A percentile compares a stretch with the other conserved stretches of the same genome.
Conservation (phyloP, 2,329 filamentous ascomycete species). For the Fusarium heterosporum region DNA sequence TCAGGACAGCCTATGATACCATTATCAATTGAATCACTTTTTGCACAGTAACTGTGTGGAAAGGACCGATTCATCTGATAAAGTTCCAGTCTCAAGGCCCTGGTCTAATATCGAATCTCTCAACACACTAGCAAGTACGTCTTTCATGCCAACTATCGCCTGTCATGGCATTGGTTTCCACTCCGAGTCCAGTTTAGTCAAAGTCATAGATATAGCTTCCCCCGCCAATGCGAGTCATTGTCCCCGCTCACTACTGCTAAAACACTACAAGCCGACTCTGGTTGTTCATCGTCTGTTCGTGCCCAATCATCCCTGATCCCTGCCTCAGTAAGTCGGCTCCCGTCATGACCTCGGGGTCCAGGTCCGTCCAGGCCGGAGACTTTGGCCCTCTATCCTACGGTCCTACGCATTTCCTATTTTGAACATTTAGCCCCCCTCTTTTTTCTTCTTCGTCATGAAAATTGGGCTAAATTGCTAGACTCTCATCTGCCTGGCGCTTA, state of each 20-base stretch:
- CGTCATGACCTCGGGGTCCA: constrained; percentile 10
- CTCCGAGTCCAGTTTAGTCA: constrained; percentile 30
- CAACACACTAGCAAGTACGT: constrained; percentile 12
- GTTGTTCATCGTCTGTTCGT: constrained; percentile 29
- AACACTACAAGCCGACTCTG: constrained; percentile 39
- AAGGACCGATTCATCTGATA: constrained; percentile 2
- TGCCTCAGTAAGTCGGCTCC: constrained; percentile 11
- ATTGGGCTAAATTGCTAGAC: constrained; percentile 47
- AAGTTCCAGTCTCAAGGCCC: not conserved
- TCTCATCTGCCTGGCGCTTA: constrained; percentile 39
- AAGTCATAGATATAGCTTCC: constrained; percentile 29
- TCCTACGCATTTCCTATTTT: constrained; percentile 8
- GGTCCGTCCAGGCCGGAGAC: constrained; percentile 27
- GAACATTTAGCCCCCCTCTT: constrained; percentile 25
- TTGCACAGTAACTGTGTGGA: not conserved
- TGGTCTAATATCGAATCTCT: constrained; percentile 6
- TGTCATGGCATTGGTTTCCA: constrained; percentile 19
- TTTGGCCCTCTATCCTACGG: constrained; percentile 19
- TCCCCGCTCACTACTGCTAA: constrained; percentile 27
- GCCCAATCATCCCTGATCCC: constrained; percentile 34
- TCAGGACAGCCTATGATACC: constrained; percentile 11
- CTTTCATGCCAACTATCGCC: constrained; percentile 12
- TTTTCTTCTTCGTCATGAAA: constrained; percentile 26
- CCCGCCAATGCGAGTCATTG: constrained; percentile 48
- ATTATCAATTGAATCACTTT: not conserved